Evolutionary conservation across 2,329 filamentous ascomycete genomes (phyloP).

Genomic region (Alternaria sp.): DNA sequence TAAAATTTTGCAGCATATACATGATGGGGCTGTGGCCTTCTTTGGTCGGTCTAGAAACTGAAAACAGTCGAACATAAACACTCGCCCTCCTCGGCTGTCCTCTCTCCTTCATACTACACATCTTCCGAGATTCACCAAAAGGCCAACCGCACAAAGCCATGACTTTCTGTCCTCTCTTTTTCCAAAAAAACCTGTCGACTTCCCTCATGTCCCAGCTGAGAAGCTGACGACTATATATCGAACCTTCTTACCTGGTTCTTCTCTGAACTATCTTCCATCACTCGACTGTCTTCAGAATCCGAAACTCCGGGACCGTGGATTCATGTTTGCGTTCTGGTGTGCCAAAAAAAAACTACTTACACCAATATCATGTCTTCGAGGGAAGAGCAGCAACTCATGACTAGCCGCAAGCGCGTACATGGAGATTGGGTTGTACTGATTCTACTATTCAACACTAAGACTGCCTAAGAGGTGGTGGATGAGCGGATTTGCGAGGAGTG

Average conservation of each 20-base stretch:
- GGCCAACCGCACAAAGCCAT: accelerated
- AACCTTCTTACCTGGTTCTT: neutral
- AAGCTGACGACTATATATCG: neutral
- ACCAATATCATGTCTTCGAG: neutral
- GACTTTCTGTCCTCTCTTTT: neutral
- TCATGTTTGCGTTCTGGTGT: neutral
- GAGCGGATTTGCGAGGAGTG: neutral
- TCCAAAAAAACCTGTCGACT: neutral
- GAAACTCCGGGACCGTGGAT: no score
- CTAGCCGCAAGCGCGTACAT: neutral
- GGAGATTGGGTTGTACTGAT: neutral
- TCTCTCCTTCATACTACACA: neutral
- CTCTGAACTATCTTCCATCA: neutral
- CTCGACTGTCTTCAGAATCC: neutral
- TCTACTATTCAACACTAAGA: neutral
- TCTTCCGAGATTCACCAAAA: neutral
- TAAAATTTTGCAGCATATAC: neutral
- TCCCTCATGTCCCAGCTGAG: neutral
- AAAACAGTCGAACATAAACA: neutral
- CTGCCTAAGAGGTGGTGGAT: neutral
- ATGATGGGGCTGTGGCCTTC: neutral
- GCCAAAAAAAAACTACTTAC: neutral
- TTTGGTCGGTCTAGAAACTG: neutral
- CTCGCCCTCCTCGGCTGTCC: neutral
- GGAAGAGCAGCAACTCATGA: neutral